phyloP scores from a whole-genome alignment of 129 eudicot species.

The Pittosporum tobira region DNA sequence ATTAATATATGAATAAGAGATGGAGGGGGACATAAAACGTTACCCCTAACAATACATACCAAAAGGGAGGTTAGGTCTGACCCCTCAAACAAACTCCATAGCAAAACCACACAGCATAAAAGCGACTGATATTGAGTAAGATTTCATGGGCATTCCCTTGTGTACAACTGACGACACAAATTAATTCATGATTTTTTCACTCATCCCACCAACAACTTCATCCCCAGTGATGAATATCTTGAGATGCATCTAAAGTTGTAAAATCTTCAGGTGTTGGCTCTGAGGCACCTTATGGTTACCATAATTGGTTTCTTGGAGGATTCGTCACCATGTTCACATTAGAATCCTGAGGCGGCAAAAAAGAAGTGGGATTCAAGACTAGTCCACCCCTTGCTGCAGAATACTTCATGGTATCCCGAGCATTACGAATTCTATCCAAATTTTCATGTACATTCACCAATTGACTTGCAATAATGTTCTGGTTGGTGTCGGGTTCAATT shows the following conservation, averaged over 20 bases:
- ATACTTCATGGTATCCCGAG: background rate
- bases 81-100: no score
- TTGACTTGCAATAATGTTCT: background rate
- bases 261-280: background rate
- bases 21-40: no score
- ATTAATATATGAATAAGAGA: no score
- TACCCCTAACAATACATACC: no score
- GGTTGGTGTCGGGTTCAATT: background rate
- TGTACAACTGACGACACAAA: background rate
- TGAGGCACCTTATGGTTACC: background rate
- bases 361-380: no score
- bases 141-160: background rate
- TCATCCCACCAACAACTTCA: no score
- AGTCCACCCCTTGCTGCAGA: background rate
- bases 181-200: background rate
- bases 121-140: no score
- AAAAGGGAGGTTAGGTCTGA: no score
- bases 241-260: background rate
- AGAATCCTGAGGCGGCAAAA: no score
- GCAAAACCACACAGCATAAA: no score
- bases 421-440: no score
- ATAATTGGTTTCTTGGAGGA: background rate
- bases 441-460: background rate
- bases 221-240: background rate
- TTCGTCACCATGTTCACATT: background rate